Base-by-base conservation (phyloP, 2,329 filamentous ascomycete genomes). In the Bipolaris sorokiniana region DNA sequence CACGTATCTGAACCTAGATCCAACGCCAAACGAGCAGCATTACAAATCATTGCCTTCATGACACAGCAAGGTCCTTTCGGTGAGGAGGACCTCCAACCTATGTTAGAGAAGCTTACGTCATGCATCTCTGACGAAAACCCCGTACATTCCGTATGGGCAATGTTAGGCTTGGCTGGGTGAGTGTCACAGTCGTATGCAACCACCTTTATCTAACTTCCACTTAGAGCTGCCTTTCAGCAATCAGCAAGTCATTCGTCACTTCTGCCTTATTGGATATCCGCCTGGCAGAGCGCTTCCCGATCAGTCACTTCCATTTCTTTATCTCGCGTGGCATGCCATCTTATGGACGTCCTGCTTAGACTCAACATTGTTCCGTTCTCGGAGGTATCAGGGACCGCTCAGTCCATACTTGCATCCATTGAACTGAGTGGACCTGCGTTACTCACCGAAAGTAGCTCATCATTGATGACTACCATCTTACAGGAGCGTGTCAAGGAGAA, bases 131-230 rank as follows among this genome's bases (percentile, higher is more conserved):
- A 95, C 68, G 93, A 96, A 67, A 87, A 89, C 63, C 53, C 69
- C 5, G 69, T 64, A 20, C 71, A 75, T 38, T 85, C 88, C 7
- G 91, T 88, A 0, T 99, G 95, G 95, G 89, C 92, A 16, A 86
- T 96, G 80, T 75, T 97, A 50, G 89, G 88, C n/a, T 86, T 92
- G 70, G 82, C 91, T 61, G 91, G 90, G 91, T 93, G 79, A 71
- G 83, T 76, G 7, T 26, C 20, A 11, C 18, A 23, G 40, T 13
- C 4, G 15, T 13, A 20, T 38, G 28, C 37, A 23, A 56, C 13
- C 41, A 7, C 47, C n/a, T 18, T 31, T 20, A 33, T 50, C 52
- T 59, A 41, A 58, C 49, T 9, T 9, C 26, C 13, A 22, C 6
- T 20, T 33, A 76, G 74, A 11, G 64, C 72, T 46, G 72, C 74